phyloP scores from a whole-genome alignment of 768 basidiomycete genomes.

The Hirschioporus abietinus region DNA sequence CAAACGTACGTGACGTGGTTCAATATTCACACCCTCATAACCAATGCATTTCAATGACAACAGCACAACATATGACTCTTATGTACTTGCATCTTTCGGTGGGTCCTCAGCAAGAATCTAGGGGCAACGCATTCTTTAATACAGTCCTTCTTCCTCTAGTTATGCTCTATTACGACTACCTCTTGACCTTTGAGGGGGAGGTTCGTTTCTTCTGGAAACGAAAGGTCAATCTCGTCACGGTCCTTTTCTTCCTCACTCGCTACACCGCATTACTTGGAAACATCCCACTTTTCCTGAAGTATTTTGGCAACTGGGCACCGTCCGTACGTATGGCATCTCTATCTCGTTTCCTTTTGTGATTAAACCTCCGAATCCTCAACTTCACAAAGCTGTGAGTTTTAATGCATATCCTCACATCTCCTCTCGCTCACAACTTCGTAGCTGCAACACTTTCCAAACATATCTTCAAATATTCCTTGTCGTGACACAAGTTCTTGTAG shows the following conservation, averaged over 20 bases:
- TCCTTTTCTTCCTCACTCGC: not conserved
- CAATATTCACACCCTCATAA: not conserved
- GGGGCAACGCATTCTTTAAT: not conserved
- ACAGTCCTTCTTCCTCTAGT: not conserved
- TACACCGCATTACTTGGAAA: conserved; percentile 1
- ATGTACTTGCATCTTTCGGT: not conserved
- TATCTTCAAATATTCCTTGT: conserved; percentile 5
- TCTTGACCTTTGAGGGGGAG: conserved; percentile 1
- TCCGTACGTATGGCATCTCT: not conserved
- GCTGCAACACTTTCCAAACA: not conserved
- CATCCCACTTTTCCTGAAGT: not conserved
- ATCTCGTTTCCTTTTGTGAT: not conserved
- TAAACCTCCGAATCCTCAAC: not conserved
- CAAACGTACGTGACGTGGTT: not conserved
- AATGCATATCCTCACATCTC: not conserved
- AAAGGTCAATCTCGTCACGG: not conserved
- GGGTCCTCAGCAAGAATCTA: not conserved
- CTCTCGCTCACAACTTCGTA: not conserved
- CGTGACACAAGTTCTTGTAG: not conserved
- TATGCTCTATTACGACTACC: conserved; percentile 1
- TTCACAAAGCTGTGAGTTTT: not conserved
- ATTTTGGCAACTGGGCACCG: not conserved
- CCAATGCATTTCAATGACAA: not conserved
- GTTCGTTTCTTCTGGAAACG: conserved; percentile 2
- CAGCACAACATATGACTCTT: not conserved